phyloP scores from a whole-genome alignment of 441 rosid species.

The Dalechampia spathulata region DNA sequence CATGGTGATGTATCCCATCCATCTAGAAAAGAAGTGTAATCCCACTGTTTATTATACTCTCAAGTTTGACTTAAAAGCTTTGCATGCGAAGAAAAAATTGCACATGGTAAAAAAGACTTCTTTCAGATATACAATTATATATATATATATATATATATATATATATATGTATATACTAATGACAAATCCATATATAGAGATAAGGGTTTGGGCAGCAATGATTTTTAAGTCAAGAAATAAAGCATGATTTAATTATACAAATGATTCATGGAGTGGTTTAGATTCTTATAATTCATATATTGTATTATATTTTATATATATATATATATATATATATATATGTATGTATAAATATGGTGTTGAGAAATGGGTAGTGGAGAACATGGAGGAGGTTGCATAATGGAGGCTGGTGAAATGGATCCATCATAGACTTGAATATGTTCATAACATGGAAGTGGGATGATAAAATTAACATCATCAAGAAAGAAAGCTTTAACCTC shows the following conservation, averaged over 20 bases:
- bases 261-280: too few species aligned
- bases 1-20: constrained; percentile 21
- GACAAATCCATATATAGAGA: constrained; percentile 1
- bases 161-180: not conserved
- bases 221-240: not conserved
- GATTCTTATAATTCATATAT: too few species aligned
- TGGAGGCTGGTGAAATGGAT: constrained; percentile 21
- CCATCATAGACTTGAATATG: constrained; percentile 13
- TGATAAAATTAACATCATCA: not conserved
- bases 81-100: constrained; percentile 25
- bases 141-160: too few species aligned
- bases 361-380: constrained; percentile 9
- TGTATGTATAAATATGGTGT: not conserved
- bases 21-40: constrained; percentile 15
- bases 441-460: constrained; percentile 2
- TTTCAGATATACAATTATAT: not conserved
- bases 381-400: constrained; percentile 13
- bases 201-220: constrained; percentile 3
- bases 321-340: too few species aligned
- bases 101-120: not conserved
- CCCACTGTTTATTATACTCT: constrained; percentile 15
- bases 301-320: too few species aligned
- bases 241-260: too few species aligned
- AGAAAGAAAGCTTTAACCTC: not conserved
- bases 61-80: constrained; percentile 28